Base-by-base conservation (phyloP, 2,329 filamentous ascomycete species). In the Aspergillus thermomutatus region DNA sequence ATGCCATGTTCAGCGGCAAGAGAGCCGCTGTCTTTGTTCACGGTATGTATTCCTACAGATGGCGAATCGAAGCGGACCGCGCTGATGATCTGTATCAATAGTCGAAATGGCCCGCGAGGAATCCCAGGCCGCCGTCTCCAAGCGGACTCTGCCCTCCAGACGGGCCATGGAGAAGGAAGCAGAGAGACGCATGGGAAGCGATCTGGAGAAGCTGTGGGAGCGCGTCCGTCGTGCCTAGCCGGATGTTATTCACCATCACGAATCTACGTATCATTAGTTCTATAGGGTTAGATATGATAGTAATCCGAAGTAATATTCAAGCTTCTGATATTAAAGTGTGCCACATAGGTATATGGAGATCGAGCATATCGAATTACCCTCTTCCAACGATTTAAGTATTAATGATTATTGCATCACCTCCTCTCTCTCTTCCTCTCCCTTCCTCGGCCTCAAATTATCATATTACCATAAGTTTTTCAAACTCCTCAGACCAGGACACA, bases 1-100 rank as follows among this genome's bases (percentile, higher is more conserved):
- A 86, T 59, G 84, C 85, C 0, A 77, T 87, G 64, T 87, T 76
- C 64, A 81, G 74, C 11, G 84, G 83, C 2, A 87, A 87, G 76
- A 70, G 78, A 28, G 75, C 83, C 0, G 83, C 82, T 4, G 83
- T 87, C 1, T 83, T 72, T 50, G 57, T 84, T 4, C 84, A 87
- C 60, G 77, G 83, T 84, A 65, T 74, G 81, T 72, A 53, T 26
- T 31, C 1, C 27, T 43, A 10, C 0, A 31, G 23, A 48, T 27
- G 31, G 7, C 6, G 14, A 14, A 37, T 6, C 17, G 17, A 6
- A 11, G 4, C 31, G 2, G 14, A 37, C 7, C 5, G 5, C n/a
- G 5, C n/a, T 21, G 21, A 27, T 21, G 21, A 19, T n/a, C 37
- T 46, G 5, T 54, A 28, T 50, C 52, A 19, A 23, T 8, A 70